Percentiles rank a stretch among this genome's conserved stretches.
These are phyloP conservation scores for Debaryomyces hansenii DNA, from an alignment of 805 yeast species.

Conservation along the genomic window DNA sequence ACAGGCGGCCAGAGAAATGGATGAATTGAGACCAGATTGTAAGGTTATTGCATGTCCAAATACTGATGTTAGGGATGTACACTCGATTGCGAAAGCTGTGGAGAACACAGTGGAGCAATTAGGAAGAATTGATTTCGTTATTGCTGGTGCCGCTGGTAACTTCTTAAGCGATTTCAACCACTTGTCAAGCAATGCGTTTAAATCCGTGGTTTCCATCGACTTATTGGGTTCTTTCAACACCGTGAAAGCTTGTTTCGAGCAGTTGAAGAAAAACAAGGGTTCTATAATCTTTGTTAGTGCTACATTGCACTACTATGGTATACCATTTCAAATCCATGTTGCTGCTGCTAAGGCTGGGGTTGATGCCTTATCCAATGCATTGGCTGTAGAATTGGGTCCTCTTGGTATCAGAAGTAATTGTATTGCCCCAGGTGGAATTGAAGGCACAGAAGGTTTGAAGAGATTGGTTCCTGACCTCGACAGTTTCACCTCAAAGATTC, in stretches of 20 bases:
- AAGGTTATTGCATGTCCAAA: slow-evolving; percentile 67
- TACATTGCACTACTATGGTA: slow-evolving; percentile 44
- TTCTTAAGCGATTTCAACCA: slow-evolving; percentile 44
- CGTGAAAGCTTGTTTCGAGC: slow-evolving; percentile 38
- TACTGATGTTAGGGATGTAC: slow-evolving; percentile 74
- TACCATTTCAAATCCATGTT: slow-evolving; percentile 73
- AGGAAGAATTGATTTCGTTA: slow-evolving; percentile 44
- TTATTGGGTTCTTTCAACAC: slow-evolving; percentile 43
- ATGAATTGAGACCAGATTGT: slow-evolving; percentile 51
- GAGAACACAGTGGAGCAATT: slow-evolving; percentile 49
- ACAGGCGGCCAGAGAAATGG: slow-evolving; percentile 64
- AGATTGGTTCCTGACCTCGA: slow-evolving; percentile 51
- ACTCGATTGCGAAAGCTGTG: slow-evolving; percentile 61
- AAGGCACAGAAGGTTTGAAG: slow-evolving; percentile 78
- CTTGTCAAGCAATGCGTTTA: slow-evolving; percentile 42
- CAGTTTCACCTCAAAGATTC: slow-evolving; percentile 44
- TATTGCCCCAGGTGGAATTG: slow-evolving; percentile 90
- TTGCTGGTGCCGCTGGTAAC: slow-evolving; percentile 48
- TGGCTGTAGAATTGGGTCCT: slow-evolving; percentile 91
- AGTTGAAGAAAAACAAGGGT: slow-evolving; percentile 40
- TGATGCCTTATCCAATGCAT: slow-evolving; percentile 78
- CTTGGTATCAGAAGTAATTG: slow-evolving; percentile 79
- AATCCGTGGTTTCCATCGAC: slow-evolving; percentile 39
- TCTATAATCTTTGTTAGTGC: slow-evolving; percentile 49
- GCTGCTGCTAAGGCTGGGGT: slow-evolving; percentile 97